phyloP scores from a whole-genome alignment of 2,329 filamentous ascomycete species.

The Scolecobasidium constrictum region DNA sequence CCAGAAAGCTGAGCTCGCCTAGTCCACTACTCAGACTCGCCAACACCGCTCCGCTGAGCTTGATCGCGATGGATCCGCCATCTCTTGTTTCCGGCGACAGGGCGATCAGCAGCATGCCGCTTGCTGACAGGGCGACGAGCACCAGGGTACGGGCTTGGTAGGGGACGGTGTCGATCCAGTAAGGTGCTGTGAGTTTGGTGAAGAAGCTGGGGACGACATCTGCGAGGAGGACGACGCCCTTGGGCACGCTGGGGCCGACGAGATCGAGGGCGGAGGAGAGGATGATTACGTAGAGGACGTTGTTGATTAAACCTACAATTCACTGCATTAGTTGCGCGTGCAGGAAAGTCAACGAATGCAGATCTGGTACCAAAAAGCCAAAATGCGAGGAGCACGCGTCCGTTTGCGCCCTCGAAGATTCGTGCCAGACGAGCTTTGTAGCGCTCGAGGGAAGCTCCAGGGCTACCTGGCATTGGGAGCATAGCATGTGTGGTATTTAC shows the following conservation, averaged over 20 bases:
- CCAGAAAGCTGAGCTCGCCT: conserved; percentile 84
- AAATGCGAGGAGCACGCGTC: conserved; percentile 67
- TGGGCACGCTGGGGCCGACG: conserved; percentile 75
- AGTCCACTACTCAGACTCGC: conserved; percentile 77
- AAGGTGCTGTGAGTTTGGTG: conserved; percentile 79
- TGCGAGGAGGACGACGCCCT: conserved; percentile 84
- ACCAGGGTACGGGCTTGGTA: conserved; percentile 65
- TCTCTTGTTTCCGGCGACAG: conserved; percentile 46
- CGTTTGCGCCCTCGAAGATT: conserved; percentile 57
- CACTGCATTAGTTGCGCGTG: background rate
- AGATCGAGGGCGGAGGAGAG: conserved; percentile 92
- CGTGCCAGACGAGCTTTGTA: conserved; percentile 56
- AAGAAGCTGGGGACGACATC: conserved; percentile 85
- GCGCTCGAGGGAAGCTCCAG: conserved; percentile 59
- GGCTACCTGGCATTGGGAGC: conserved; percentile 46
- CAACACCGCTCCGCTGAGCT: conserved; percentile 73
- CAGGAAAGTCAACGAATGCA: background rate
- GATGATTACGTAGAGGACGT: conserved; percentile 95
- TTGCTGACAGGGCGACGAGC: conserved; percentile 65
- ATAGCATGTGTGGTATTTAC: too few relatives aligned
- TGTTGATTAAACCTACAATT: conserved; percentile 71
- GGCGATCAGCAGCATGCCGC: conserved; percentile 82
- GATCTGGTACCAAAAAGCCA: conserved; percentile 73
- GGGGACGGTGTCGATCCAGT: conserved; percentile 82
- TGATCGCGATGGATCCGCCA: conserved; percentile 44